phyloP scores from a whole-genome alignment of 371 early-diverging fungal species.

The Mortierella sp. region DNA sequence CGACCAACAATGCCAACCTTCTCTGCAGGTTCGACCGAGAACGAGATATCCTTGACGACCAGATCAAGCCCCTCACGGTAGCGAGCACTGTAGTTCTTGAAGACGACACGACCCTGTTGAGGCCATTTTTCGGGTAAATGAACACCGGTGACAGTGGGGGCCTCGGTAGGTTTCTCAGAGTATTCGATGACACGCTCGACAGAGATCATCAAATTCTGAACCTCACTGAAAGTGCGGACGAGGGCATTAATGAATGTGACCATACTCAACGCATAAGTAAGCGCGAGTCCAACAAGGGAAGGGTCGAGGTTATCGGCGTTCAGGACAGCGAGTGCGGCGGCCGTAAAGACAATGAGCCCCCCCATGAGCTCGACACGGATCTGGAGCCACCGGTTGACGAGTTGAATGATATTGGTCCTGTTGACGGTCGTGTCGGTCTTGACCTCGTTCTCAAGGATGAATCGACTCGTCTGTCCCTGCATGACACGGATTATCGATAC shows the following conservation, averaged over 20 bases:
- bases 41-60: slow-evolving; percentile 66
- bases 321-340: slow-evolving; percentile 30
- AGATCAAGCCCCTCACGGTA: slow-evolving; percentile 75
- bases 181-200: slow-evolving; percentile 78
- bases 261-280: slow-evolving; percentile 71
- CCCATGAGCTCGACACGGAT: slow-evolving; percentile 57
- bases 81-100: slow-evolving; percentile 68
- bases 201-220: slow-evolving; percentile 70
- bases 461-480: slow-evolving; percentile 29
- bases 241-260: slow-evolving; percentile 16
- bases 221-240: slow-evolving; percentile 58
- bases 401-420: background rate
- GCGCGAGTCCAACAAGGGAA: slow-evolving; percentile 73
- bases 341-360: slow-evolving; percentile 21
- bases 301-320: slow-evolving; percentile 58
- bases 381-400: slow-evolving; percentile 33
- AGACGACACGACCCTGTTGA: slow-evolving; percentile 65
- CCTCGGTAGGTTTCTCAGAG: slow-evolving; percentile 65
- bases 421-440: slow-evolving; percentile 11
- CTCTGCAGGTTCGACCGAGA: slow-evolving; percentile 58
- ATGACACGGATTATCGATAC: slow-evolving; percentile 45
- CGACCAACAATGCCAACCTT: slow-evolving; percentile 74
- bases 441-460: slow-evolving; percentile 21
- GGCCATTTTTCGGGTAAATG: slow-evolving; percentile 62
- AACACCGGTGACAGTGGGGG: slow-evolving; percentile 49